Conservation (phyloP, 306 rosid species). For the Bauhinia variegata region DNA sequence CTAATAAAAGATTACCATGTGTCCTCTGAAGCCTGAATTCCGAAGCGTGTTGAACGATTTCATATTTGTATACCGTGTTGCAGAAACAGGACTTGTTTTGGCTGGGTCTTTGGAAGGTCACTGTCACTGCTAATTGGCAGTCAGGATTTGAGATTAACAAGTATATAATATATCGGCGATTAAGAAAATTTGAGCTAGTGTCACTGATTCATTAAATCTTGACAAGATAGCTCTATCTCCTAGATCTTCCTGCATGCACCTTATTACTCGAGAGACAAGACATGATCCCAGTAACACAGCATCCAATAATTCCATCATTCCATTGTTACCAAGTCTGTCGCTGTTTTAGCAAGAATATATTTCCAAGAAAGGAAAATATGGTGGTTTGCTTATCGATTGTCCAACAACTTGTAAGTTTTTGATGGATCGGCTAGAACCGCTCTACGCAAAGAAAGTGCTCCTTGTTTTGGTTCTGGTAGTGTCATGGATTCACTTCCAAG, state of each 20-base stretch:
- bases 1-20: too few species aligned
- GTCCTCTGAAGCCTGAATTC: too few species aligned
- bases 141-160: too few species aligned
- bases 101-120: slow-evolving; percentile 70
- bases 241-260: slow-evolving; percentile 47
- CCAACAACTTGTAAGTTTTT: too few species aligned
- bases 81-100: too few species aligned
- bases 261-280: slow-evolving; percentile 20
- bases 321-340: slow-evolving; percentile 50
- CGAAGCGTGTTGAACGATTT: too few species aligned
- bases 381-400: too few species aligned
- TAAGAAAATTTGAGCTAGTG: slow-evolving; percentile 61
- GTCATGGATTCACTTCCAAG: slow-evolving; percentile 40
- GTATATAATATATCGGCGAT: too few species aligned
- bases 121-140: slow-evolving; percentile 63
- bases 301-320: slow-evolving; percentile 40
- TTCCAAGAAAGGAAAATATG: neutral
- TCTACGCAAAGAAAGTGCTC: slow-evolving; percentile 31
- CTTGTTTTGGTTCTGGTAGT: slow-evolving; percentile 57
- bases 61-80: too few species aligned
- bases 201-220: slow-evolving; percentile 35
- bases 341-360: neutral
- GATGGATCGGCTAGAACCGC: neutral
- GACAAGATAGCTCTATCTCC: slow-evolving; percentile 45
- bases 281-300: slow-evolving; percentile 26